Conservation (phyloP, 2,329 filamentous ascomycete genomes). For the Magnaporthales sp. region DNA sequence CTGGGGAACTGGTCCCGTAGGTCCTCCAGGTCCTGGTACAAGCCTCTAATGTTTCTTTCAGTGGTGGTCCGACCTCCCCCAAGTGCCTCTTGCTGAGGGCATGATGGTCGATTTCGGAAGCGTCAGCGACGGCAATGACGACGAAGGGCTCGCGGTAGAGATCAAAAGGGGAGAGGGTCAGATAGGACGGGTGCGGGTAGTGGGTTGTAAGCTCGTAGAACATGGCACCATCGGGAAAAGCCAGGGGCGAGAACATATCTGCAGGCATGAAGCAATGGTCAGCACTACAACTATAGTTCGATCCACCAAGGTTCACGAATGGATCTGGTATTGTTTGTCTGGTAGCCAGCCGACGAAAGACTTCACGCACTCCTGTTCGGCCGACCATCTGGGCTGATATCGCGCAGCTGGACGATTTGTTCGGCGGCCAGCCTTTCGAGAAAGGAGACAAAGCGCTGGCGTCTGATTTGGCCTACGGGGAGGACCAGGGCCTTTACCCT, state of each 20-base stretch:
- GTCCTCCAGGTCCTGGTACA: conserved; percentile 61
- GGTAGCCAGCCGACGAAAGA: neutral
- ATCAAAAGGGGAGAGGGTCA: conserved; percentile 80
- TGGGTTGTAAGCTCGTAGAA: conserved; percentile 83
- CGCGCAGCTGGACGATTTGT: conserved; percentile 74
- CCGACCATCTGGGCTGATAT: conserved; percentile 76
- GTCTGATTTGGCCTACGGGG: conserved; percentile 78
- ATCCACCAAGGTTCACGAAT: conserved; percentile 1
- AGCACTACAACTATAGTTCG: neutral
- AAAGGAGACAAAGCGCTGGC: conserved; percentile 71
- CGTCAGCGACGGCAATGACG: conserved; percentile 79
- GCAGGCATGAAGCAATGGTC: conserved; percentile 11
- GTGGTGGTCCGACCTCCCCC: conserved; percentile 38
- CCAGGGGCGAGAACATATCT: conserved; percentile 92
- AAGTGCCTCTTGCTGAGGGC: conserved; percentile 47
- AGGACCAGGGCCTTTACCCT: conserved; percentile 81
- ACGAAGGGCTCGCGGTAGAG: conserved; percentile 77
- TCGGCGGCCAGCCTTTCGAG: conserved; percentile 69
- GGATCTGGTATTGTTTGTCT: no score
- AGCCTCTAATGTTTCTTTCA: conserved; percentile 48
- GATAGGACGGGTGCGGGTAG: conserved; percentile 68
- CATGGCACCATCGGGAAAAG: conserved; percentile 77
- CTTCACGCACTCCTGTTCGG: conserved; percentile 69
- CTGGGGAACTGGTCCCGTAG: conserved; percentile 66
- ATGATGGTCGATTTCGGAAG: conserved; percentile 52